Evolutionary conservation across 352 stramenopile genomes (phyloP), one percentile per base, ranked within the genome.

Genomic region (Globisporangium solare): DNA sequence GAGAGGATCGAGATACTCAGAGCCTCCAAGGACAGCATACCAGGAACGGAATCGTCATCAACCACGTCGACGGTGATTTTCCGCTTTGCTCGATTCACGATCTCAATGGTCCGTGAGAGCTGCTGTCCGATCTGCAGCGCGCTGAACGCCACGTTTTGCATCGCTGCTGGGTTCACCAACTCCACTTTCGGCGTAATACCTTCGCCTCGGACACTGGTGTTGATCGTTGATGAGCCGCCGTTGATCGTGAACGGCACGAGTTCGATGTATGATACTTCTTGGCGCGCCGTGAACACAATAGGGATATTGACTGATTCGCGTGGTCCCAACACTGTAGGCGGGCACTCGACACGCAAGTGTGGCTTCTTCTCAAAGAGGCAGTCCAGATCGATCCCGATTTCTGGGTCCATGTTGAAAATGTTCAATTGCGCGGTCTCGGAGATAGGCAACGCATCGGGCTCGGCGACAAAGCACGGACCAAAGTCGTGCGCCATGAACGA

Each of bases 191-290:
- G 78, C 15, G 74, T 54, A 7, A 95, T 71, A 15, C 89, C 89
- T 59, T 94, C 79, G 27, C 85, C 89, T 12, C 70, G 76, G 20
- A 96, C 61, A 27, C 59, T 86, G 4, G 96, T 61, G 31, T 73
- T 89, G 32, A 96, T 63, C 4, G 78, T 94, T 14, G 85, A 87
- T 6, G 78, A 85, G 17, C 88, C 27, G 27, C 27, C 83, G 51
- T 98, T 98, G 21, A 98, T 78, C 1, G 89, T 79, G 60, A 98
- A 98, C 15, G 88, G 86, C 14, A 98, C 66, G 14, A 83, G 54
- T 47, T 97, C 96, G 2, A 86, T 46, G 58, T 97, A 98, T 20
- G 62, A 49, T 10, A 79, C 59, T 43, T 94, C 83, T 27, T 96
- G 83, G 0, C 89, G 74, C 2, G 93, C 88, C 6, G 83, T 89